phyloP scores from a whole-genome alignment of 2,329 filamentous ascomycete genomes.

The Epichloe scottii region DNA sequence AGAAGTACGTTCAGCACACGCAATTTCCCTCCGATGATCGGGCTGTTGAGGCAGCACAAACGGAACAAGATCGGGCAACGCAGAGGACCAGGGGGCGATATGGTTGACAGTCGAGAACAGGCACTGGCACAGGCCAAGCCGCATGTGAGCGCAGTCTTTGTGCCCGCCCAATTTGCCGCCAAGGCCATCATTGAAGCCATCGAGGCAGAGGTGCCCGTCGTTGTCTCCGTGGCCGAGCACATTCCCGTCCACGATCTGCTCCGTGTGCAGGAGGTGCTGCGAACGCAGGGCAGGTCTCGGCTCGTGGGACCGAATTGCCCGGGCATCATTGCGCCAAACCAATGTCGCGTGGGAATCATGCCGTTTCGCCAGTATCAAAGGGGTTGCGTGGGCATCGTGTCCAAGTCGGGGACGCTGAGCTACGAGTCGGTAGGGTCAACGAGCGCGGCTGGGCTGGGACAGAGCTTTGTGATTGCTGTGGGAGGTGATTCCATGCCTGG shows the following conservation, averaged over 20 bases:
- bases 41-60: too few relatives aligned
- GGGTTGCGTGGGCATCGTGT: constrained; percentile 60
- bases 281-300: constrained; percentile 57
- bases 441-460: constrained; percentile 60
- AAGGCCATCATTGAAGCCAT: constrained; percentile 62
- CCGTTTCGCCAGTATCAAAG: constrained; percentile 29
- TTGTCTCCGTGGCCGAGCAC: constrained; percentile 70
- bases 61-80: too few relatives aligned
- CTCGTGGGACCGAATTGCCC: constrained; percentile 73
- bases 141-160: constrained; percentile 62
- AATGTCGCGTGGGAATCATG: constrained; percentile 39
- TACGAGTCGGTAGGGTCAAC: constrained; percentile 70
- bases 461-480: constrained; percentile 66
- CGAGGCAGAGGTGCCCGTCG: constrained; percentile 63
- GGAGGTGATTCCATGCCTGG: constrained; percentile 65
- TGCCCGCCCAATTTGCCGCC: constrained; percentile 54
- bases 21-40: too few relatives aligned
- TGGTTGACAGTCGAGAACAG: constrained; percentile 9
- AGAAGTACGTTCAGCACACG: constrained; percentile 13
- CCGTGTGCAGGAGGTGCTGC: constrained; percentile 54
- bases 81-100: too few relatives aligned
- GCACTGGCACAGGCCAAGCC: constrained; percentile 30
- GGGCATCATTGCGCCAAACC: constrained; percentile 64
- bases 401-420: constrained; percentile 70
- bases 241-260: constrained; percentile 69